A percentile compares a stretch with the other conserved stretches of the same genome.
phyloP scores from a whole-genome alignment of 2,329 filamentous ascomycete genomes.

The Rutstroemia sydowiana region DNA sequence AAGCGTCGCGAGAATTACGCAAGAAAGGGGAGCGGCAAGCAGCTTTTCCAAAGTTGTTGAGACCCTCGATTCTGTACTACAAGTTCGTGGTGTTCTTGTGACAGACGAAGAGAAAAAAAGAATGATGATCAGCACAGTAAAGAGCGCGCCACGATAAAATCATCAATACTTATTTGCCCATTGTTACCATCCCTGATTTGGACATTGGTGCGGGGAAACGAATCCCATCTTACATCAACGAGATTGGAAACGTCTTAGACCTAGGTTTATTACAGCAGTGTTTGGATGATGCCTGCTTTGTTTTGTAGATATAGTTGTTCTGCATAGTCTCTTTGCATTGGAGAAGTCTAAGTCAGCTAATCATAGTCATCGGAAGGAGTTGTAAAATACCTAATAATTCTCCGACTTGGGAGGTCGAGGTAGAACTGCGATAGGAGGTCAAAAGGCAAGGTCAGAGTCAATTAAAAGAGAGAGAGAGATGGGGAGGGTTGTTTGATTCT shows the following conservation, averaged over 20 bases:
- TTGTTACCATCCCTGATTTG: not conserved
- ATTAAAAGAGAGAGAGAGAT: not conserved
- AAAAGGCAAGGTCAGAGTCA: not conserved
- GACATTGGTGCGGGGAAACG: not conserved
- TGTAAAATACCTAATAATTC: slow-evolving; percentile 8
- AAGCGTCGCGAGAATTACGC: slow-evolving; percentile 77
- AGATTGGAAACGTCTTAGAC: slow-evolving; percentile 2
- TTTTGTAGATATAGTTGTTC: slow-evolving; percentile 12
- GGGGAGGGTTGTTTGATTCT: not conserved
- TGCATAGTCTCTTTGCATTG: slow-evolving; percentile 6
- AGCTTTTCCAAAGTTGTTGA: slow-evolving; percentile 81
- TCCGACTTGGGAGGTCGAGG: not conserved
- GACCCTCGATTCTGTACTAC: slow-evolving; percentile 63
- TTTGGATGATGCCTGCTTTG: slow-evolving; percentile 8
- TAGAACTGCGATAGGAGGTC: not conserved
- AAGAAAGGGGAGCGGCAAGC: slow-evolving; percentile 84
- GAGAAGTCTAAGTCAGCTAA: not conserved
- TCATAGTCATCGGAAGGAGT: not conserved
- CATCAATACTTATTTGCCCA: not conserved
- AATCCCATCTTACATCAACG: not conserved
- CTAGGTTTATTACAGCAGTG: slow-evolving; percentile 1
- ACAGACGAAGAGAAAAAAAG: slow-evolving; percentile 57
- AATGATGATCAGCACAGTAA: slow-evolving; percentile 65
- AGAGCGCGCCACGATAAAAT: slow-evolving; percentile 7
- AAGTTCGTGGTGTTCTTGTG: slow-evolving; percentile 58